These are phyloP conservation scores for Stramenopiles sp. DNA, from an alignment of 352 stramenopile species.

Conservation along the genomic window DNA sequence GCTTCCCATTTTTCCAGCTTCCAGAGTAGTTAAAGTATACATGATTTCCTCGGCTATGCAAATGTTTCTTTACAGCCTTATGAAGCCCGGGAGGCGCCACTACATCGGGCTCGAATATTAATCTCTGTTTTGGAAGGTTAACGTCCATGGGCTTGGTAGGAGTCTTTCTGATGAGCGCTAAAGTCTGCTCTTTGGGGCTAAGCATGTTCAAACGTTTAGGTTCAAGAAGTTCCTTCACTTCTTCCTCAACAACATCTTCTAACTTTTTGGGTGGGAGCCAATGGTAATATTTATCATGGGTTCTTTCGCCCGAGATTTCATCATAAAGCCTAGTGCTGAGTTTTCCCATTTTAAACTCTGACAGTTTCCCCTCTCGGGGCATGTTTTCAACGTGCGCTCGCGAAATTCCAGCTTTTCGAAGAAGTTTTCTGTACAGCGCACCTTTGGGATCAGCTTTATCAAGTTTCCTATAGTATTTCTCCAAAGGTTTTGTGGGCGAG, in stretches of 20 bases:
- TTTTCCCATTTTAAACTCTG: conserved; percentile 14
- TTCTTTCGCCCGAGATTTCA: conserved; percentile 2
- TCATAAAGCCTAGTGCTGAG: conserved; percentile 3
- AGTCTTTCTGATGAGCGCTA: background rate
- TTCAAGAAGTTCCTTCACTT: background rate
- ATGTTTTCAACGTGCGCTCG: conserved; percentile 11
- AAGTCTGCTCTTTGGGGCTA: background rate
- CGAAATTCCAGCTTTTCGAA: background rate
- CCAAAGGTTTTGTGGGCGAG: background rate
- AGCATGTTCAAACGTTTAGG: background rate
- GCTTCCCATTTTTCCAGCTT: conserved; percentile 4
- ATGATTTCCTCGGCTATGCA: conserved; percentile 9
- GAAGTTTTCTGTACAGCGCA: conserved; percentile 1
- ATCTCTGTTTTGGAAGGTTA: background rate
- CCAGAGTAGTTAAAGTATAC: conserved; percentile 7
- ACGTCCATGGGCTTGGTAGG: background rate
- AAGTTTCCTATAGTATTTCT: conserved; percentile 11
- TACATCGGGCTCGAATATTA: conserved; percentile 5
- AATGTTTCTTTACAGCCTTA: background rate
- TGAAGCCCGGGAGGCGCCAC: background rate
- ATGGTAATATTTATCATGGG: conserved; percentile 11
- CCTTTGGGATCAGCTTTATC: background rate
- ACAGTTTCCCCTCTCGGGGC: conserved; percentile 1
- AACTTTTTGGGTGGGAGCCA: conserved; percentile 2
- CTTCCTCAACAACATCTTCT: background rate